Conservation (phyloP, 2,329 filamentous ascomycete genomes). For the Xylariaceae sp. region DNA sequence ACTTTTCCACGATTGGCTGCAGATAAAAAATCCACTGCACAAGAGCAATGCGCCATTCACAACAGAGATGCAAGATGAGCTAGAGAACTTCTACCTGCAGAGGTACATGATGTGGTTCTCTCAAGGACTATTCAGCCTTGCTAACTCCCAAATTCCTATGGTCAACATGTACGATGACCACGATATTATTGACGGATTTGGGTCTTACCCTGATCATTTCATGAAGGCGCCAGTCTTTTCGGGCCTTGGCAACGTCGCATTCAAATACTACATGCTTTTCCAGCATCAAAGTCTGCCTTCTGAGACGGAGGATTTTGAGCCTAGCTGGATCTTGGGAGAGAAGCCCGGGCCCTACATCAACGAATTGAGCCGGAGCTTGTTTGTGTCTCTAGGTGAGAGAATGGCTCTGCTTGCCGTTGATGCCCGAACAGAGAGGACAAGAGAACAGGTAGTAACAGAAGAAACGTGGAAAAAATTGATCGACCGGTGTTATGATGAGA, state of each 20-base stretch:
- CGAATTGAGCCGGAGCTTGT: constrained; percentile 78
- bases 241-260: constrained; percentile 84
- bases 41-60: constrained; percentile 80
- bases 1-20: constrained; percentile 79
- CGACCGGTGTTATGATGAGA: constrained; percentile 77
- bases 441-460: constrained; percentile 73
- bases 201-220: constrained; percentile 86
- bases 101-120: constrained; percentile 95
- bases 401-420: constrained; percentile 84
- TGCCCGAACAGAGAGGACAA: constrained; percentile 83
- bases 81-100: constrained; percentile 84
- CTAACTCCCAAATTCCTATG: constrained; percentile 93
- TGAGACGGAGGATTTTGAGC: constrained; percentile 79
- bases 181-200: constrained; percentile 86
- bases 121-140: constrained; percentile 88
- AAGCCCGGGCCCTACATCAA: constrained; percentile 85
- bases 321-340: constrained; percentile 83
- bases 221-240: constrained; percentile 89
- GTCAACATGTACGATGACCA: constrained; percentile 98
- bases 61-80: constrained; percentile 76
- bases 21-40: constrained; percentile 71
- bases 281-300: constrained; percentile 85
- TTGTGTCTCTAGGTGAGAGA: constrained; percentile 75
- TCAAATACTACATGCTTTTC: constrained; percentile 99
- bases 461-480: constrained; percentile 84